These are phyloP conservation scores for Aschersonia sp. DNA, from an alignment of 2,329 filamentous ascomycete genomes.

Conservation along the genomic window DNA sequence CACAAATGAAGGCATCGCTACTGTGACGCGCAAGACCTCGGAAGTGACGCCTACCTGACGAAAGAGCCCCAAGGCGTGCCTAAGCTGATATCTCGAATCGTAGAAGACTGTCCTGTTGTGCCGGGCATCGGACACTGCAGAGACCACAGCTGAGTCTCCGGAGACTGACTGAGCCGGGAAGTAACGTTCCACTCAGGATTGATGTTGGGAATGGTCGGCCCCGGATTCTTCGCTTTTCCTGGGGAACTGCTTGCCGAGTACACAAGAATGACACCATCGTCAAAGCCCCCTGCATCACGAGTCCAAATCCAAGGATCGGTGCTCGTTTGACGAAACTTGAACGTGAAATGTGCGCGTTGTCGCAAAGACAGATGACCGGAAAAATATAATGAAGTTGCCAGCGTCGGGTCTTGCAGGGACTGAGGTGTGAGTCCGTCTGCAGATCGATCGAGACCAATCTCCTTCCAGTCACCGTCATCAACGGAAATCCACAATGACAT, in stretches of 20 bases:
- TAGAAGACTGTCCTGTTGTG: slow-evolving; percentile 42
- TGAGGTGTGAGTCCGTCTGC: slow-evolving; percentile 23
- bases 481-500: slow-evolving; percentile 57
- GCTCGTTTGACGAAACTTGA: slow-evolving; percentile 47
- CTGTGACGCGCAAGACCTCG: neutral
- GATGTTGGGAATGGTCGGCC: slow-evolving; percentile 41
- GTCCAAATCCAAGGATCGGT: slow-evolving; percentile 55
- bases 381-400: slow-evolving; percentile 34
- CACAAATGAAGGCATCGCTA: no score
- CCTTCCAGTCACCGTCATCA: slow-evolving; percentile 39
- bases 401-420: slow-evolving; percentile 27
- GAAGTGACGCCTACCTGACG: slow-evolving; percentile 25
- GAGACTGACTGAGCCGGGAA: slow-evolving; percentile 47
- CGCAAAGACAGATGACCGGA: slow-evolving; percentile 31
- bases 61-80: slow-evolving; percentile 47
- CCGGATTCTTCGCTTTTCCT: slow-evolving; percentile 23
- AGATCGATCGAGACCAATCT: slow-evolving; percentile 28
- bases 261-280: slow-evolving; percentile 47
- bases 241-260: slow-evolving; percentile 14
- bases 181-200: slow-evolving; percentile 40
- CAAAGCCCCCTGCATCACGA: slow-evolving; percentile 45
- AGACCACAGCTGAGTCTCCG: slow-evolving; percentile 57
- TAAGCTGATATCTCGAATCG: slow-evolving; percentile 38
- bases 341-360: slow-evolving; percentile 46
- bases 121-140: slow-evolving; percentile 41